phyloP scores from a whole-genome alignment of 139 green algal species.

The Axilococcus clingmanii region DNA sequence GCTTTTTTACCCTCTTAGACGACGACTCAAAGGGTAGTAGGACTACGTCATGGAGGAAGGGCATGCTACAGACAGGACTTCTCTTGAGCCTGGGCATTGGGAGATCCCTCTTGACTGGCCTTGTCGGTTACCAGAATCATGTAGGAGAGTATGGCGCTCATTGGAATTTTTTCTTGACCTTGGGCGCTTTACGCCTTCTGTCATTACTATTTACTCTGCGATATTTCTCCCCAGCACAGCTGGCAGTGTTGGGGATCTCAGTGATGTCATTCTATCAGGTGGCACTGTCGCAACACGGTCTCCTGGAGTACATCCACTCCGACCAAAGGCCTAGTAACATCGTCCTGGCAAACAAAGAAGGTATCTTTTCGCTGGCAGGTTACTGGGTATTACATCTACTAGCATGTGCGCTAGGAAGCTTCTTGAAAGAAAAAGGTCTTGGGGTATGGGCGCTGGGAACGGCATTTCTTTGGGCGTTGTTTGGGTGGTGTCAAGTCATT shows the following conservation, averaged over 20 bases:
- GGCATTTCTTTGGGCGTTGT: slow-evolving; percentile 4
- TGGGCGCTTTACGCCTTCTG: slow-evolving; percentile 47
- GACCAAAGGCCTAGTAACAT: slow-evolving; percentile 21
- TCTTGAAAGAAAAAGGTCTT: neutral
- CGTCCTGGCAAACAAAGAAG: slow-evolving; percentile 76
- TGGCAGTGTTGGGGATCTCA: slow-evolving; percentile 8
- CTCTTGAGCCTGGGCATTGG: slow-evolving; percentile 9
- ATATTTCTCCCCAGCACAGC: slow-evolving; percentile 5
- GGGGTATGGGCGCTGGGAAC: slow-evolving; percentile 22
- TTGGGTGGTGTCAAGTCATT: slow-evolving; percentile 31
- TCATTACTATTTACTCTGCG: too few species aligned
- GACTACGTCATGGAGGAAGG: neutral
- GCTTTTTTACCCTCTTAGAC: slow-evolving; percentile 5
- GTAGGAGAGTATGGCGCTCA: slow-evolving; percentile 84
- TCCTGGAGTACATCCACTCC: slow-evolving; percentile 32
- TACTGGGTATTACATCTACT: slow-evolving; percentile 64
- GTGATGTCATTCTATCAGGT: slow-evolving; percentile 34
- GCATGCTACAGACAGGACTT: neutral
- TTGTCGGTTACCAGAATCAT: slow-evolving; percentile 62
- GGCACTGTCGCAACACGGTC: slow-evolving; percentile 11
- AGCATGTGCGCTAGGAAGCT: slow-evolving; percentile 1
- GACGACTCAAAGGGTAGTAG: neutral
- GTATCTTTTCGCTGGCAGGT: slow-evolving; percentile 54
- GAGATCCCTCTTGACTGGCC: slow-evolving; percentile 31
- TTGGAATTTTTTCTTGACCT: slow-evolving; percentile 96